Percentiles rank a stretch among this genome's conserved stretches.
These are phyloP conservation scores for Suillus hirtellus DNA, from an alignment of 768 basidiomycete species.

Conservation along the genomic window DNA sequence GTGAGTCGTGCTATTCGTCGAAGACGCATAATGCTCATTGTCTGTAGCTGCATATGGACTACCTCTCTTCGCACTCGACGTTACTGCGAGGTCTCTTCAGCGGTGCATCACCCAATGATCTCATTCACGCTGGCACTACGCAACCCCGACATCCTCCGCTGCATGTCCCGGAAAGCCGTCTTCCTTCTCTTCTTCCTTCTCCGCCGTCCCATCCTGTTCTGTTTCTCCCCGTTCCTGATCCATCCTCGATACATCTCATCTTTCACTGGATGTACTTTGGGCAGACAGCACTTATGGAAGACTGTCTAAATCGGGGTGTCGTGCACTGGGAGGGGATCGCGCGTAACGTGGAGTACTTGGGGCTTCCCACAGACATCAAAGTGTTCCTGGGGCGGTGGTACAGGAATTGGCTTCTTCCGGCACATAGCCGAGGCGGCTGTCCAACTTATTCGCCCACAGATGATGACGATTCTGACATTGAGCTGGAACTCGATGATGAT, in stretches of 20 bases:
- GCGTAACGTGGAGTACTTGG: conserved; percentile 87
- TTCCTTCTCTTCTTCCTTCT: conserved; percentile 71
- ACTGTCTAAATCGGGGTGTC: conserved; percentile 60
- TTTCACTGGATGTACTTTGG: conserved; percentile 87
- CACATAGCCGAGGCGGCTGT: conserved; percentile 25
- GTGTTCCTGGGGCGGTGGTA: conserved; percentile 78
- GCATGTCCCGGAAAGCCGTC: conserved; percentile 45
- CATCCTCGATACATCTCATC: conserved; percentile 67
- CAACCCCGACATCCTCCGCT: conserved; percentile 28
- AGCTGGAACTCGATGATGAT: conserved; percentile 28
- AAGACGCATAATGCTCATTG: conserved; percentile 12
- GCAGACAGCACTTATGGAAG: conserved; percentile 60
- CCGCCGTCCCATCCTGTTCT: conserved; percentile 63
- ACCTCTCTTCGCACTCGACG: conserved; percentile 78
- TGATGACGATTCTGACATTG: conserved; percentile 38
- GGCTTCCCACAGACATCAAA: conserved; percentile 73
- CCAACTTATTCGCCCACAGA: conserved; percentile 29
- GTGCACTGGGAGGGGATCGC: conserved; percentile 87
- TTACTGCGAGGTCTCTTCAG: conserved; percentile 72
- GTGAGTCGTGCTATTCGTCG: conserved; percentile 39
- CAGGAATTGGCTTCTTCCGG: conserved; percentile 54
- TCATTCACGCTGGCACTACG: conserved; percentile 42
- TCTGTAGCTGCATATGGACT: conserved; percentile 73
- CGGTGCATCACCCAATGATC: conserved; percentile 61
- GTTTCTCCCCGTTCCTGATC: conserved; percentile 75